Conservation (phyloP, 208 protist species). For the Herpetomonas tarakana region DNA sequence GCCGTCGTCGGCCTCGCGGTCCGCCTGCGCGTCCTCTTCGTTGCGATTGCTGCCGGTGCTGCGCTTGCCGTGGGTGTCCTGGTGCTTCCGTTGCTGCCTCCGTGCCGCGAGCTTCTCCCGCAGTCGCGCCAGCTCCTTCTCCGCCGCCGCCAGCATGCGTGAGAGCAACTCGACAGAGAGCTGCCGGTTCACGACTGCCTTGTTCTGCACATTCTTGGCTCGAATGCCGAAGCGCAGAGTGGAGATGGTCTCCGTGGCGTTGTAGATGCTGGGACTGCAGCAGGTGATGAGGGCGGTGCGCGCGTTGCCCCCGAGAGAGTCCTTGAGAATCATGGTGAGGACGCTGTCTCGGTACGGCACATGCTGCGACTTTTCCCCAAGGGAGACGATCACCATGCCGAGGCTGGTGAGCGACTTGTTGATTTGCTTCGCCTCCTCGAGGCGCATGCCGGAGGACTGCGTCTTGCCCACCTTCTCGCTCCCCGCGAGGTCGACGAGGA, state of each 20-base stretch:
- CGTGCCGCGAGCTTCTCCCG: constrained; percentile 20
- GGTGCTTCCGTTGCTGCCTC: neutral
- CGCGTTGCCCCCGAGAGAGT: constrained; percentile 88
- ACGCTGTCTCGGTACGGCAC: constrained; percentile 89
- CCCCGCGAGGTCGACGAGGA: constrained; percentile 89
- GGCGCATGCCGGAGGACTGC: constrained; percentile 64
- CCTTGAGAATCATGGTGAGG: constrained; percentile 84
- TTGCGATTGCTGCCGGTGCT: neutral
- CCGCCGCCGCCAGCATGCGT: constrained; percentile 63
- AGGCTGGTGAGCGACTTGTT: constrained; percentile 90
- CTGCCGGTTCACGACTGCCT: constrained; percentile 75
- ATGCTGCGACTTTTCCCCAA: constrained; percentile 66
- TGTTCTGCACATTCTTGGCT: constrained; percentile 85
- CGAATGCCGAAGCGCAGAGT: constrained; percentile 85
- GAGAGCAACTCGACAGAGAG: constrained; percentile 72
- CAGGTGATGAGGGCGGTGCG: constrained; percentile 89
- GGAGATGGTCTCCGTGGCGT: constrained; percentile 86
- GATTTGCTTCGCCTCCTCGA: constrained; percentile 93
- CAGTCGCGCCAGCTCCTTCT: constrained; percentile 59
- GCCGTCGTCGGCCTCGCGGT: neutral
- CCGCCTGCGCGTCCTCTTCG: neutral
- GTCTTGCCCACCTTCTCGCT: constrained; percentile 89
- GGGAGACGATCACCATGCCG: constrained; percentile 77
- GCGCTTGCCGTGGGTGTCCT: neutral
- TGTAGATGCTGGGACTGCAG: constrained; percentile 75